Evolutionary conservation across 2,329 filamentous ascomycete species (phyloP).

Genomic region (Pyrenochaeta sp.): DNA sequence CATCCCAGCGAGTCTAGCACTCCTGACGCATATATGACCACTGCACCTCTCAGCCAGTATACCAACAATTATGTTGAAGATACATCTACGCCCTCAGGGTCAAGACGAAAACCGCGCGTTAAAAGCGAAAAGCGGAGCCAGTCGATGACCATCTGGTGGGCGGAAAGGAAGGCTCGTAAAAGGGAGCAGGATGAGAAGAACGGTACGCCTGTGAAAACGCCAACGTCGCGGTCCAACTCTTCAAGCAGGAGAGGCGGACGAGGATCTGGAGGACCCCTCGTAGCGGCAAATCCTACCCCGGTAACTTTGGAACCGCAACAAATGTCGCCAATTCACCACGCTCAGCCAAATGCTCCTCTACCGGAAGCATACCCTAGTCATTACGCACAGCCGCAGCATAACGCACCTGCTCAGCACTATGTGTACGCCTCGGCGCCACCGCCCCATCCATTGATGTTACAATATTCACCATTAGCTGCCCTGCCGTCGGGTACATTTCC

Average conservation of each 20-base stretch:
- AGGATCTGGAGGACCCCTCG: conserved; percentile 23
- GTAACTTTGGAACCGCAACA: conserved; percentile 18
- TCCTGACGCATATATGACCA: conserved; percentile 45
- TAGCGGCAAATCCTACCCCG: too few relatives aligned
- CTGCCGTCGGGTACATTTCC: conserved; percentile 30
- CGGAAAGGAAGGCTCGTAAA: conserved; percentile 51
- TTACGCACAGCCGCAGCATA: conserved; percentile 20
- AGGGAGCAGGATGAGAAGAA: conserved; percentile 43
- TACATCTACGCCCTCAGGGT: conserved; percentile 30
- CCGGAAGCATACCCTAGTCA: conserved; percentile 28
- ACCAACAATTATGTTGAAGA: conserved; percentile 37
- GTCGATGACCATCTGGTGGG: conserved; percentile 57
- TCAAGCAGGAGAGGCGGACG: conserved; percentile 31
- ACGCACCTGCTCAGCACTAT: conserved; percentile 28
- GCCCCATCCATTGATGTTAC: conserved; percentile 34
- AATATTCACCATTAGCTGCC: conserved; percentile 36
- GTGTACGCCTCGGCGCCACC: conserved; percentile 27
- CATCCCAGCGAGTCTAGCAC: conserved; percentile 33
- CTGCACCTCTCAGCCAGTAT: conserved; percentile 44
- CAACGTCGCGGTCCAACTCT: conserved; percentile 34
- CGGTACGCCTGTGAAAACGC: conserved; percentile 26
- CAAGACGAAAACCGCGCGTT: conserved; percentile 47
- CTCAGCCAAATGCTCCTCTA: conserved; percentile 27
- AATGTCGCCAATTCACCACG: conserved; percentile 23
- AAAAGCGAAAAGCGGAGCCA: conserved; percentile 55